Conservation (phyloP, 352 stramenopile species). For the Globisporangium rhizosaccharum region DNA sequence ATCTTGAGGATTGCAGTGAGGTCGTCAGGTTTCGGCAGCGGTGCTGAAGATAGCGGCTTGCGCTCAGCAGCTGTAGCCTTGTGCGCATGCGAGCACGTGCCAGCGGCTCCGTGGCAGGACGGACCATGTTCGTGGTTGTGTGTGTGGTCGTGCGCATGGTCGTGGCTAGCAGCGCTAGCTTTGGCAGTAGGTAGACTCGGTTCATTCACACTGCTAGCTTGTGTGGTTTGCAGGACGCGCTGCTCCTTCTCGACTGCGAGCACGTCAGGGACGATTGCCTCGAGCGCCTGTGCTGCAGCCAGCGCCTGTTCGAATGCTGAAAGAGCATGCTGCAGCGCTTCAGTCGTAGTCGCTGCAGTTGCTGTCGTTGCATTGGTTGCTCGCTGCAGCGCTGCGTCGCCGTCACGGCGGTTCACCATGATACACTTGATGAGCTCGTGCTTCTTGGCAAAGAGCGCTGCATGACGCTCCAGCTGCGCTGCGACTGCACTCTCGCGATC, state of each 20-base stretch:
- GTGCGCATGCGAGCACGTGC: conserved; percentile 7
- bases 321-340: conserved; percentile 15
- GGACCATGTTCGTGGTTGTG: conserved; percentile 5
- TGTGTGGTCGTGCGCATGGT: conserved; percentile 10
- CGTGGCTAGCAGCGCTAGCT: not conserved
- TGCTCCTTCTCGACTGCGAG: conserved; percentile 17
- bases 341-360: not conserved
- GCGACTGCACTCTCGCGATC: conserved; percentile 1
- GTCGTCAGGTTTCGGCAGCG: conserved; percentile 41
- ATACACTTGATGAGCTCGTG: conserved; percentile 47
- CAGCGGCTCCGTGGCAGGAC: not conserved
- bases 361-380: not conserved
- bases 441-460: conserved; percentile 37
- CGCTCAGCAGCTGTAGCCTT: not conserved
- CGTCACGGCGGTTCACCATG: conserved; percentile 30
- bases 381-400: conserved; percentile 23
- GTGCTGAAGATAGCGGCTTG: conserved; percentile 1
- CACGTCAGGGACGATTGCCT: conserved; percentile 35
- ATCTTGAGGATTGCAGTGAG: conserved; percentile 48
- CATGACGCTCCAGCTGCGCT: conserved; percentile 23
- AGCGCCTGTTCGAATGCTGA: conserved; percentile 31
- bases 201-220: not conserved
- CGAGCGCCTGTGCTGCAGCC: conserved; percentile 22
- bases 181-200: not conserved
- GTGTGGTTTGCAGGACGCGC: not conserved